phyloP scores from a whole-genome alignment of 2,329 filamentous ascomycete genomes.

The Sphaceloma murrayae region DNA sequence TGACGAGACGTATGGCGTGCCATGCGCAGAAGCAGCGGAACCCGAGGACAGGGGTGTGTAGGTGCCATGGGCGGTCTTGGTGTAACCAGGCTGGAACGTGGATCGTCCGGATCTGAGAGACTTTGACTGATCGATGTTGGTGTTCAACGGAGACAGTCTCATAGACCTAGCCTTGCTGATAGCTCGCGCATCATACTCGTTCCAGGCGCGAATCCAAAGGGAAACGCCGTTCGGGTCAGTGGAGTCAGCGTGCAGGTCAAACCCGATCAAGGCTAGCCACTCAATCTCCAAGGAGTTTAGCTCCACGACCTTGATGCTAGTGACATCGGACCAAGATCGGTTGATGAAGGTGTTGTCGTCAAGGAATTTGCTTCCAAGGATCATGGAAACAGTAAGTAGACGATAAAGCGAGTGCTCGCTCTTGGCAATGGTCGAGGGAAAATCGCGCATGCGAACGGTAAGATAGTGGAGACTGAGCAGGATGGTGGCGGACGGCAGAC shows the following conservation, averaged over 20 bases:
- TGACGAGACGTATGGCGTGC: conserved; percentile 26
- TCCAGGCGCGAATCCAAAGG: conserved; percentile 58
- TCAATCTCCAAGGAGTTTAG: conserved; percentile 79
- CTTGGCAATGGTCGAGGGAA: conserved; percentile 28
- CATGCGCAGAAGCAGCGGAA: conserved; percentile 25
- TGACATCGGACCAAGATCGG: conserved; percentile 91
- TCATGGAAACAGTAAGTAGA: conserved; percentile 72
- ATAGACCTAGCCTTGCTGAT: conserved; percentile 31
- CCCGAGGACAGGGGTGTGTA: conserved; percentile 24
- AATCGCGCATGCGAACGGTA: conserved; percentile 57
- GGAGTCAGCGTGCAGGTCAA: conserved; percentile 79
- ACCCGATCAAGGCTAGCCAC: conserved; percentile 75
- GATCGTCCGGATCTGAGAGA: conserved; percentile 39
- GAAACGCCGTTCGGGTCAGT: conserved; percentile 62
- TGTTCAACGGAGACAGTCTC: conserved; percentile 53
- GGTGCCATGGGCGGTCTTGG: conserved; percentile 21
- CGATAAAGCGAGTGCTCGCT: conserved; percentile 69
- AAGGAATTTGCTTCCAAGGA: conserved; percentile 89
- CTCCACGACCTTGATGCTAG: conserved; percentile 73
- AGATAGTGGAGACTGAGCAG: conserved; percentile 69
- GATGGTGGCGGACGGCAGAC: conserved; percentile 16
- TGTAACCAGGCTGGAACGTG: conserved; percentile 30
- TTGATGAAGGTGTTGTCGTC: conserved; percentile 98
- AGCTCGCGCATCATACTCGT: conserved; percentile 49
- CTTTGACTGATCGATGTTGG: conserved; percentile 48